phyloP scores from a whole-genome alignment of 1,284 basidiomycete species.

The Sporisorium iseilematis-ciliati region DNA sequence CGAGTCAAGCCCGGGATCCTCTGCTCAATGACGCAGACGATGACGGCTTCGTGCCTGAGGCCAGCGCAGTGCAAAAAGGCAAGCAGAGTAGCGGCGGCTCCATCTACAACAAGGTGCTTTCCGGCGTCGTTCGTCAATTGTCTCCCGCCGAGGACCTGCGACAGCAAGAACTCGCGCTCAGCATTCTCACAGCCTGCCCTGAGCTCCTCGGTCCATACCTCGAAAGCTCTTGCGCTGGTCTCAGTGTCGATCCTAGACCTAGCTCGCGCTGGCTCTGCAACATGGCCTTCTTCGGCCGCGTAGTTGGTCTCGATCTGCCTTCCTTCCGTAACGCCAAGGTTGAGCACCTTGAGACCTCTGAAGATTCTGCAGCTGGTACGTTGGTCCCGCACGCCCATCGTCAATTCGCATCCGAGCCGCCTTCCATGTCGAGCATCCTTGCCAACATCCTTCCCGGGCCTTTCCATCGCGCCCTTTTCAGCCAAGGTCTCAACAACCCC shows the following conservation, averaged over 20 bases:
- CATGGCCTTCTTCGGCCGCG: constrained; percentile 81
- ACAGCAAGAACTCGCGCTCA: constrained; percentile 85
- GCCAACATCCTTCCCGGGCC: constrained; percentile 50
- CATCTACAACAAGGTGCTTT: constrained; percentile 86
- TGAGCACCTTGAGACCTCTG: constrained; percentile 72
- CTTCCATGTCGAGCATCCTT: constrained; percentile 78
- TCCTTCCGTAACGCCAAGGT: constrained; percentile 70
- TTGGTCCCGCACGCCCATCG: constrained; percentile 63
- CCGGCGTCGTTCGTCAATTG: constrained; percentile 79
- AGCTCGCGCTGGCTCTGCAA: constrained; percentile 91
- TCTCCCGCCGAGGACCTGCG: constrained; percentile 85
- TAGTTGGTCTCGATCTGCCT: constrained; percentile 82
- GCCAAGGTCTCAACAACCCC: constrained; percentile 76
- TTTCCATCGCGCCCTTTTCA: constrained; percentile 73
- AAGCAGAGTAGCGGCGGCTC: constrained; percentile 24
- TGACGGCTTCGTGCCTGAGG: constrained; percentile 63
- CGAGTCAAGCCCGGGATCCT: constrained; percentile 27
- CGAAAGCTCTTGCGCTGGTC: constrained; percentile 71
- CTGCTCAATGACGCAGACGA: constrained; percentile 12
- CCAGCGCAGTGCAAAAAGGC: constrained; percentile 70
- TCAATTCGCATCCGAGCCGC: constrained; percentile 76
- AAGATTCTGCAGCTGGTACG: constrained; percentile 67
- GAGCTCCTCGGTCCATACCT: constrained; percentile 83
- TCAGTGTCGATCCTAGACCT: constrained; percentile 86
- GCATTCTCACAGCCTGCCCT: constrained; percentile 83